Percentiles rank a stretch among this genome's conserved stretches.
Evolutionary conservation across 1,284 basidiomycete genomes (phyloP).

Genomic region (Marasmius tenuissimus): DNA sequence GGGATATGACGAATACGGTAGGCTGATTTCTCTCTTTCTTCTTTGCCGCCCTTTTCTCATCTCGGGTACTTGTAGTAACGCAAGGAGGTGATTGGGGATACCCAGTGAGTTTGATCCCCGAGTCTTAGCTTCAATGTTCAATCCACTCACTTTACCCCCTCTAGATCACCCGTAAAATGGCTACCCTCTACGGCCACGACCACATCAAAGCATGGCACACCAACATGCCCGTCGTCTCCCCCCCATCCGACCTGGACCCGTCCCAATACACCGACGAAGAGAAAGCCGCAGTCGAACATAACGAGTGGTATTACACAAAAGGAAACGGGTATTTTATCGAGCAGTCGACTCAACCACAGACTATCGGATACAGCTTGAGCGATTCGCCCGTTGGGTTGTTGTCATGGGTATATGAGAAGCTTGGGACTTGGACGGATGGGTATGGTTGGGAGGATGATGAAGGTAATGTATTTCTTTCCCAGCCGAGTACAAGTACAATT

Average conservation of each 20-base stretch:
- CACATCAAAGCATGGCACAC: constrained; percentile 40
- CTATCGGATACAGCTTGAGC: constrained; percentile 37
- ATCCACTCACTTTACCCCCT: too few relatives aligned
- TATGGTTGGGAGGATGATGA: constrained; percentile 40
- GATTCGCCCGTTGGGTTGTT: constrained; percentile 46
- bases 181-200: constrained; percentile 31
- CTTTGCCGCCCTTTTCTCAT: constrained; percentile 17
- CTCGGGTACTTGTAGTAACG: constrained; percentile 32
- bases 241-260: not conserved
- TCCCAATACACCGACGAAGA: constrained; percentile 20
- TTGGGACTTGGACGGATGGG: constrained; percentile 42
- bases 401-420: constrained; percentile 19
- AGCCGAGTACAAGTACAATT: constrained; percentile 2
- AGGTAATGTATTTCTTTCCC: constrained; percentile 23
- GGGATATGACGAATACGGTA: constrained; percentile 46
- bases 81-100: constrained; percentile 58
- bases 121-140: too few relatives aligned
- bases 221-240: constrained; percentile 26
- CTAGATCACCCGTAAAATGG: constrained; percentile 31
- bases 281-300: constrained; percentile 19
- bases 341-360: constrained; percentile 37
- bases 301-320: constrained; percentile 16
- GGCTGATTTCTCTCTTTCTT: not conserved
- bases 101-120: constrained; percentile 22
- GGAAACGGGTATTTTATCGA: constrained; percentile 28